Evolutionary conservation across 2,329 filamentous ascomycete species (phyloP).

Genomic region (Sporothrix euskadiensis): DNA sequence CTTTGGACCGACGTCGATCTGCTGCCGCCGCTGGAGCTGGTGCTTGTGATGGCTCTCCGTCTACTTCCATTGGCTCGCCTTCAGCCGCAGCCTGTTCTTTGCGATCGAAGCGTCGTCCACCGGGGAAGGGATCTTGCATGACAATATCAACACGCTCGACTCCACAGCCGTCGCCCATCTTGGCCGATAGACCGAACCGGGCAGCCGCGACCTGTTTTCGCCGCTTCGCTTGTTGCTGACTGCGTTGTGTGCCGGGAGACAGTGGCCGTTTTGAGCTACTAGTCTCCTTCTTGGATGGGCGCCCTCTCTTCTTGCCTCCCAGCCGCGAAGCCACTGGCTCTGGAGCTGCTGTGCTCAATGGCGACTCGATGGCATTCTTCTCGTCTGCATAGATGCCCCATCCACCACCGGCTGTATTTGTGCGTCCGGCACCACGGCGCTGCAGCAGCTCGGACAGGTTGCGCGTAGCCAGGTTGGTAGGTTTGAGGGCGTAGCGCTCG

Average conservation of each 20-base stretch:
- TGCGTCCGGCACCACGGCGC: conserved; percentile 67
- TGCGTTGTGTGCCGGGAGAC: conserved; percentile 37
- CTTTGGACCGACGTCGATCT: conserved; percentile 11
- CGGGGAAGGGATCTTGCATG: conserved; percentile 59
- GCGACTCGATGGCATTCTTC: conserved; percentile 51
- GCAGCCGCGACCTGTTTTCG: conserved; percentile 62
- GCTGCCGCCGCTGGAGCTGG: neutral
- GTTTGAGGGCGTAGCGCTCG: conserved; percentile 67
- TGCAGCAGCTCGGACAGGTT: conserved; percentile 70
- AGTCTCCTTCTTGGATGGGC: neutral
- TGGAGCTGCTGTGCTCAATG: conserved; percentile 55
- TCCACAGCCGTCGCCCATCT: conserved; percentile 58
- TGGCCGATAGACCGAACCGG: conserved; percentile 67
- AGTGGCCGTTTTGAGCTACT: conserved; percentile 34
- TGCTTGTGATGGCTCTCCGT: conserved; percentile 26
- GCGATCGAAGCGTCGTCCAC: conserved; percentile 15
- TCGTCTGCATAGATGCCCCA: conserved; percentile 78
- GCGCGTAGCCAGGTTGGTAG: conserved; percentile 68
- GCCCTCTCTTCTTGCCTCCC: neutral
- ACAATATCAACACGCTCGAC: conserved; percentile 63
- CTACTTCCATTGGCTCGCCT: conserved; percentile 23
- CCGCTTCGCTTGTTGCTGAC: conserved; percentile 53
- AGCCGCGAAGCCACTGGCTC: conserved; percentile 41
- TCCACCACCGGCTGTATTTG: conserved; percentile 71
- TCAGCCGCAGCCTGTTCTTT: conserved; percentile 19